Evolutionary conservation across 73 alveolate species (phyloP), one percentile per base, ranked within the genome.

Genomic region (Stentor coeruleus): DNA sequence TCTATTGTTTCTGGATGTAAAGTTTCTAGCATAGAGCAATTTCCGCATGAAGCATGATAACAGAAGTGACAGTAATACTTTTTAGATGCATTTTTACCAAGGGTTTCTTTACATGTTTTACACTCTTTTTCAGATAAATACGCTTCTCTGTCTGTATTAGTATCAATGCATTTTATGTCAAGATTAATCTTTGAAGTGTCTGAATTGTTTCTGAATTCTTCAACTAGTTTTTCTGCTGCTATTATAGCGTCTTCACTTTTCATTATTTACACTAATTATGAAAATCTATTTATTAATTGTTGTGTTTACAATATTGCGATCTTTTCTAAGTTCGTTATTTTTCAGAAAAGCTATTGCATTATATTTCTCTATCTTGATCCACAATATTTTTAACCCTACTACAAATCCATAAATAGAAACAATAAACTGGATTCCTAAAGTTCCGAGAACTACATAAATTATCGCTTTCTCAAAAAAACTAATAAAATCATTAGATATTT

Each of bases 31-130:
- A 49, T 11, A 20, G 28, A 49, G 66, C 66, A 49, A 6, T 49
- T 49, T 49, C 20, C 66, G 20, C 66, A 49, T 11, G 20, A 49
- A 49, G 66, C 66, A 49, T 49, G 66, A 49, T 49, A 49, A 49
- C 66, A 49, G 20, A 49, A 49, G 66, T 49, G 66, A 49, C 66
- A 49, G 20, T 49, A 49, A 49, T 49, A 49, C 66, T 49, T 49
- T 20, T 49, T 49, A 49, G 6, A 11, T 11, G 6, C 66, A 49
- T 49, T 6, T 49, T 49, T 49, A 49, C 20, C 66, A 49, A 49
- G 20, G 20, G 66, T 49, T 20, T 6, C 6, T 20, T 11, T 20
- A 49, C 66, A 49, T 49, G 28, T 20, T 20, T 49, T 49, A 49
- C 66, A 49, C 20, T 49, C 28, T 49, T 49, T 49, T 20, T 11